Base-by-base conservation (phyloP, 1,284 basidiomycete genomes). In the Austropuccinia psidii region DNA sequence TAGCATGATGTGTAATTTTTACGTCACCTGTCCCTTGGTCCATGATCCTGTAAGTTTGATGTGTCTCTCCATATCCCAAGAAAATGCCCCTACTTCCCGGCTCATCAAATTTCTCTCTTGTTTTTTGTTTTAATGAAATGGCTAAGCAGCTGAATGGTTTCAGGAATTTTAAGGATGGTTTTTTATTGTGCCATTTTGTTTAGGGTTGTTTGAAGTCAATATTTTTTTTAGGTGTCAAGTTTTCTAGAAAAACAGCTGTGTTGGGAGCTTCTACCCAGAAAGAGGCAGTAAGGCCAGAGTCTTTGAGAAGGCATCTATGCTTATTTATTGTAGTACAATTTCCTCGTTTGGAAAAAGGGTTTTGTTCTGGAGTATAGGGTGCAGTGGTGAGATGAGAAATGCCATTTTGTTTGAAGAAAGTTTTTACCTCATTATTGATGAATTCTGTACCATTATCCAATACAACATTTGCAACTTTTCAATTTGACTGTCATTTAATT, bases 281-380 rank as follows among this genome's bases (percentile, higher is more conserved):
- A 35, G 55, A 75, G 49, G 66, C 72, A 9, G 79, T 80, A 0
- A 83, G 76, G 7, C 75, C 67, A 0, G 79, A 41, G n/a, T 75
- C 74, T 7, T 77, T 45, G 0, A 82, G 75, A 75, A 83, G 77
- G 0, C 78, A 77, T 1, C 78, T 66, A 8, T 75, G 75, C 27
- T 70, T 75, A 19, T 80, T 77, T 1, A 78, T 60, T n/a, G 78
- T 77, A 2, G 79, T 82, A 0, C 79, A 64, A 75, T 79, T 76
- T 27, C 75, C 5, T 52, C 81, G 65, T 75, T 80, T 77, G 0
- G 80, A 76, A 47, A 78, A 75, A 76, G 82, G 70, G 76, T 81
- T 83, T 74, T 77, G 21, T 57, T 78, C 75, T 2, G 80, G 81
- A 3, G 80, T 79, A 70, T 83, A 79, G 60, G 83, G 82, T 0